Evolutionary conservation across 345 rosid genomes (phyloP), one percentile per base, ranked within the genome.

Genomic region (Gossypium stocksii): DNA sequence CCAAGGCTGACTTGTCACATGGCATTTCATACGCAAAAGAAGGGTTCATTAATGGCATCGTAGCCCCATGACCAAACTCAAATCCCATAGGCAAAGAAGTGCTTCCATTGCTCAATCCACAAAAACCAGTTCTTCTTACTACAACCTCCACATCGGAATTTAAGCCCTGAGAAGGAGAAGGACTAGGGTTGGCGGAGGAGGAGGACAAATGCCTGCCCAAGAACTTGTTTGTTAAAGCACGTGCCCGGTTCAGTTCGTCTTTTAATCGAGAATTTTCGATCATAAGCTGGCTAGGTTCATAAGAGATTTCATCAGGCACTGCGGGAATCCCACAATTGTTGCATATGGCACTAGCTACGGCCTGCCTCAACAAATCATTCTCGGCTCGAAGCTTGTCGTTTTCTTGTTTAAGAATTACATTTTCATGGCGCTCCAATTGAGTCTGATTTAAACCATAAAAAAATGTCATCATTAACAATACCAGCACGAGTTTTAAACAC

Each of bases 351-450:
- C 75, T 82, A 46, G 67, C 76, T 78, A 86, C 68, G 66, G 85
- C 82, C 7, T 86, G 86, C 80, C 79, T 88, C 73, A 91, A 75
- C 22, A 85, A 56, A 53, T 77, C 78, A 70, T 91, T 87, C 81
- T 90, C 98, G 1, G 83, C 87, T n/a, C 85, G 77, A 29, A 93
- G 90, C 52, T 84, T 87, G 14, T 85, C 89, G 65, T 90, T 89
- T 19, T 89, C 96, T 85, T 90, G 87, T 43, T 81, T 83, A 2
- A 93, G 90, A 41, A 87, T 72, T 17, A 71, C 58, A 70, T 89
- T 89, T 83, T 87, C 93, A 62, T 89, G 90, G 2, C 97, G 80
- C 80, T 90, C 98, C 82, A 85, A 45, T 78, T 90, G 95, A 6
- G 92, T 86, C 98, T 93, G 83, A 70, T 79, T 46, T 22, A 58